Base-by-base conservation (phyloP, 495 filamentous ascomycete species). In the Penicillium manginii region DNA sequence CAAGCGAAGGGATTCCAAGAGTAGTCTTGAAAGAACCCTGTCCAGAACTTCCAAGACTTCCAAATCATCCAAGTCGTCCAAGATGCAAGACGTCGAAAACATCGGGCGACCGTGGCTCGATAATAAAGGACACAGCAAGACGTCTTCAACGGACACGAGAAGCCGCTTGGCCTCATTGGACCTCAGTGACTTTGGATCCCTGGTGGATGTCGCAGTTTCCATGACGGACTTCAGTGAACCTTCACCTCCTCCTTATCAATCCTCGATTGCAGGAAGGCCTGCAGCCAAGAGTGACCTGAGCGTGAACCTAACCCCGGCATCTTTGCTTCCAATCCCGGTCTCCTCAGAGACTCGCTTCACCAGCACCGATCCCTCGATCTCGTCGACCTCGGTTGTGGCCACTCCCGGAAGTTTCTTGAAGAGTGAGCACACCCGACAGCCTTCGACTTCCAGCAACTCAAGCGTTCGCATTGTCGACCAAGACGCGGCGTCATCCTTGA, bases 51-150 rank as follows among this genome's bases (percentile, higher is more conserved):
- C 45, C 10, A 47, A 26, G 22, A 9, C 45, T 14, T 47, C 45
- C 2, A 47, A 26, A n/a, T 23, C 45, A 3, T 50, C 60, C 7
- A 50, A 46, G 33, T 57, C 64, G 35, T 74, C 77, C 0, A 69
- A 69, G 50, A 70, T 62, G 56, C 59, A 59, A 31, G 75, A 78
- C 49, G 68, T 79, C 11, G 74, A 79, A 59, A 68, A 57, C 37
- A 77, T 76, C 51, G 77, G 75, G 19, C 74, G 68, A 56, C 74
- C 74, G 40, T 78, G 75, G 77, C 51, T 80, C 52, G 67, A 64
- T 15, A 66, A 67, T 37, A 69, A 68, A 26, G 60, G 59, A 9
- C 62, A 73, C 42, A 60, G 18, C 43, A 55, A 19, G 52, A 67
- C 26, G 32, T 50, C 18, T 18, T 21, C 61, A 12, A 49, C 8